Evolutionary conservation across 2,329 filamentous ascomycete genomes (phyloP), one percentile per base, ranked within the genome.

Genomic region (Colletotrichum sansevieriae): DNA sequence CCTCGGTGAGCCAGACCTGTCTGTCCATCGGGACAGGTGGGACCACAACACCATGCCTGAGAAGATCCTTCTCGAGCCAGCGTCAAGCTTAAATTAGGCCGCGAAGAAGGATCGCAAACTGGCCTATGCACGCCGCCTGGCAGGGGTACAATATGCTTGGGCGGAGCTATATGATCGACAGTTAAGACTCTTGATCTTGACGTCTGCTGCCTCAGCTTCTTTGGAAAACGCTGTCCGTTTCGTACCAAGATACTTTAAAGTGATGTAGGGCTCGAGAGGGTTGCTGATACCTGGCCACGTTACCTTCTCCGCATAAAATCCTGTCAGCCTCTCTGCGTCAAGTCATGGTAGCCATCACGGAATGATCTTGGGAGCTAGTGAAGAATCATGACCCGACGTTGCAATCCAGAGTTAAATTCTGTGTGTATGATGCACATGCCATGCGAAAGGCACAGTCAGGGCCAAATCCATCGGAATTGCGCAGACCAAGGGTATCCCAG

Each of bases 31-130:
- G 43, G 11, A 44, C 18, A 18, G n/a, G n/a, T 18, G 43, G 15
- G 29, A 35, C 46, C 20, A 20, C 60, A 5, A 41, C 39, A 33
- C 1, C 10, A 61, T 62, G 44, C 52, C 41, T 65, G 65, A 46
- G 52, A 13, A 29, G 35, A 56, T 68, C 55, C 51, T 12, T 46
- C 22, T 39, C 15, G 11, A 54, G 18, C 54, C 15, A 51, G 18
- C 29, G 29, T 55, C 47, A 68, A 68, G 62, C 55, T 65, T 68
- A 60, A 65, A 65, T 51, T 25, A 12, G 8, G 29, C 29, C 49
- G 15, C n/a, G 43, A 29, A n/a, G 18, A 12, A 13, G 15, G 43
- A 56, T 33, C 56, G 22, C n/a, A 25, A 4, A 4, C 18, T 37
- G 55, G 62, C 9, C 55, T 13, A 15, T 49, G 62, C 62, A 54